These are phyloP conservation scores for Lactarius vividus DNA, from an alignment of 768 basidiomycete genomes.

Conservation along the genomic window DNA sequence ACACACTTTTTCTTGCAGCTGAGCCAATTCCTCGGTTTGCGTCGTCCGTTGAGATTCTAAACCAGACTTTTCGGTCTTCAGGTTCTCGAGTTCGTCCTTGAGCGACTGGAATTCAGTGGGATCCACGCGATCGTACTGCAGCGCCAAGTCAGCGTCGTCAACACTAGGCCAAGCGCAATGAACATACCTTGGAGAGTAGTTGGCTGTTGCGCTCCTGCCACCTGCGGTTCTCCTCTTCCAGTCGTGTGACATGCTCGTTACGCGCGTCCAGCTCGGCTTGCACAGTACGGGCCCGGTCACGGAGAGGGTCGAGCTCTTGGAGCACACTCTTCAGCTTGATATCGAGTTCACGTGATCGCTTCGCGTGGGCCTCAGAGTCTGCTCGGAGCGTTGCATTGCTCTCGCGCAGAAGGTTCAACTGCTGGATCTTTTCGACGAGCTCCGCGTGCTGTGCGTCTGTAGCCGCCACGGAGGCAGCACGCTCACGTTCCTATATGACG, in stretches of 20 bases:
- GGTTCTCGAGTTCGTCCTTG: slow-evolving; percentile 62
- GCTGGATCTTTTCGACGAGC: slow-evolving; percentile 81
- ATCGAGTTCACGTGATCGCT: slow-evolving; percentile 67
- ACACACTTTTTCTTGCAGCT: slow-evolving; percentile 29
- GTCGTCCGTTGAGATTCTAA: slow-evolving; percentile 22
- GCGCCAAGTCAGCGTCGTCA: not conserved
- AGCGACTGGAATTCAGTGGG: slow-evolving; percentile 79
- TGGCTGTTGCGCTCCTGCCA: slow-evolving; percentile 87
- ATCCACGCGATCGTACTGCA: slow-evolving; percentile 83
- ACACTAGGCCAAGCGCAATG: not conserved
- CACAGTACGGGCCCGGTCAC: slow-evolving; percentile 62
- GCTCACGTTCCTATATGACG: slow-evolving; percentile 77
- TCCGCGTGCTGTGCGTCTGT: slow-evolving; percentile 81
- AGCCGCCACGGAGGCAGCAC: slow-evolving; percentile 63
- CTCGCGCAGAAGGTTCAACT: slow-evolving; percentile 81
- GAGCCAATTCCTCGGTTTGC: slow-evolving; percentile 1
- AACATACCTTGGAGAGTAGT: slow-evolving; percentile 68
- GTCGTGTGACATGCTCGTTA: slow-evolving; percentile 59
- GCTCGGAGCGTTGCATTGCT: slow-evolving; percentile 83
- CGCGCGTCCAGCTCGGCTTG: slow-evolving; percentile 75
- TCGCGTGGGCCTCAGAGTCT: slow-evolving; percentile 68
- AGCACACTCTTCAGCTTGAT: slow-evolving; percentile 55
- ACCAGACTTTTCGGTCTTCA: slow-evolving; percentile 34
- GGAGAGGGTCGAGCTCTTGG: slow-evolving; percentile 67
- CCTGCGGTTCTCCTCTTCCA: slow-evolving; percentile 72